A percentile compares a stretch with the other conserved stretches of the same genome.
Conservation (phyloP, 108 stramenopile genomes). For the Discostella pseudostelligera region DNA sequence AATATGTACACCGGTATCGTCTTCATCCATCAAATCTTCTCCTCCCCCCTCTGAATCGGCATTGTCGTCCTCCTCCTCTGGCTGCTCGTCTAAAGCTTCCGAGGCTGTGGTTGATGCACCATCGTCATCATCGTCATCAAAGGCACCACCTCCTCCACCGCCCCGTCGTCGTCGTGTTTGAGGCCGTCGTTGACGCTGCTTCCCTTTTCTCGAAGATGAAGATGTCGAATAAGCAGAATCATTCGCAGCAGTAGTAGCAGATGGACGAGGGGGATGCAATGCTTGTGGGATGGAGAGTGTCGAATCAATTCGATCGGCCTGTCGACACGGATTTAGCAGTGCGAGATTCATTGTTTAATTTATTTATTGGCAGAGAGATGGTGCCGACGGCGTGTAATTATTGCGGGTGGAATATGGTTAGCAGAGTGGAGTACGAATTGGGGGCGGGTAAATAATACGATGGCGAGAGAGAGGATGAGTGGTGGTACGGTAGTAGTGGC, state of each 20-base stretch:
- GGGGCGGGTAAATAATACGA: too few relatives aligned
- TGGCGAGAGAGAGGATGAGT: too few relatives aligned
- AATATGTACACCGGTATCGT: constrained; percentile 1
- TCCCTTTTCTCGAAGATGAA: too few relatives aligned
- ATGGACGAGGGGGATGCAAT: constrained; percentile 50
- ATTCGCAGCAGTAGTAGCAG: not conserved
- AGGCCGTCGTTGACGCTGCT: not conserved
- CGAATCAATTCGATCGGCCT: constrained; percentile 82
- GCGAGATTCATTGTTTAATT: constrained; percentile 66
- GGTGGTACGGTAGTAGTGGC: too few relatives aligned
- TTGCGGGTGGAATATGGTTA: too few relatives aligned
- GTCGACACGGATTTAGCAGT: constrained; percentile 71
- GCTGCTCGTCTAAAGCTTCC: not conserved
- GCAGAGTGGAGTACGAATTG: too few relatives aligned
- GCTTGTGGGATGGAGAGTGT: constrained; percentile 54
- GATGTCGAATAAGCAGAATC: too few relatives aligned
- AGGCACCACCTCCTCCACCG: not conserved
- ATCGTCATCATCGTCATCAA: constrained; percentile 1
- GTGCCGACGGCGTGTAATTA: too few relatives aligned
- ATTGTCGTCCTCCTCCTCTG: constrained; percentile 1
- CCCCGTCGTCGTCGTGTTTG: not conserved
- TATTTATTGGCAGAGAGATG: not conserved
- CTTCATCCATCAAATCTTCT: not conserved
- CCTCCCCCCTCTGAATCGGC: not conserved
- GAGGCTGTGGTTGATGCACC: not conserved